These are phyloP conservation scores for Paramyrothecium sp. DNA, from an alignment of 2,329 filamentous ascomycete genomes.

Conservation along the genomic window DNA sequence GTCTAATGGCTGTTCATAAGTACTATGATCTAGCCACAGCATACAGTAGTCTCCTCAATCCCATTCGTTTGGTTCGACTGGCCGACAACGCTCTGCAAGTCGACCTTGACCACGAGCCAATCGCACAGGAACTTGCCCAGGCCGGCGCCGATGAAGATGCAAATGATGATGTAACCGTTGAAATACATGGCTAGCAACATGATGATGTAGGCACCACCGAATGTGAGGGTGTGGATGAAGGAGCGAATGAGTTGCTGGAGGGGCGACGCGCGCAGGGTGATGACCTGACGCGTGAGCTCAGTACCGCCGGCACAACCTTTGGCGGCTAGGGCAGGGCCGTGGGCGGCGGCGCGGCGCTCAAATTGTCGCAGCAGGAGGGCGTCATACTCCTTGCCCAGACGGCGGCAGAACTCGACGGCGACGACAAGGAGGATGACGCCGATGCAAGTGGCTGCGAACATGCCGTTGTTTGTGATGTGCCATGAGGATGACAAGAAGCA, in stretches of 20 bases:
- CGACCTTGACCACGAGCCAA: conserved; percentile 47
- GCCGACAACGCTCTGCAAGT: conserved; percentile 23
- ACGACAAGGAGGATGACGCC: conserved; percentile 72
- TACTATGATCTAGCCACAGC: conserved; percentile 33
- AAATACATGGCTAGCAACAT: conserved; percentile 68
- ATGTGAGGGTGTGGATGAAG: conserved; percentile 65
- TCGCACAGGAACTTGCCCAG: conserved; percentile 54
- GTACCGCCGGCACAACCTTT: conserved; percentile 16
- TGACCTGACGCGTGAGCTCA: conserved; percentile 17
- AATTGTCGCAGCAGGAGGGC: conserved; percentile 56
- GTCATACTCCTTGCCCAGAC: conserved; percentile 71
- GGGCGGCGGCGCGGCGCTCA: conserved; percentile 26
- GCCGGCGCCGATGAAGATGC: conserved; percentile 60
- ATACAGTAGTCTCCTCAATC: conserved; percentile 45
- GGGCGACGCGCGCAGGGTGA: conserved; percentile 52
- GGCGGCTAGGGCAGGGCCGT: conserved; percentile 16
- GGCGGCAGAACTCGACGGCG: conserved; percentile 68
- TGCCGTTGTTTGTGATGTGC: conserved; percentile 68
- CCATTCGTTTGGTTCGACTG: conserved; percentile 22
- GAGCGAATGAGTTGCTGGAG: conserved; percentile 66
- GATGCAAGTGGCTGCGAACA: conserved; percentile 79
- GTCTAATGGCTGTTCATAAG: background rate
- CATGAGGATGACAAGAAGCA: conserved; percentile 71
- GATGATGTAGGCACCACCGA: conserved; percentile 73
- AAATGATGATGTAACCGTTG: conserved; percentile 74